Evolutionary conservation across 139 green algal genomes (phyloP).

Genomic region (Desmodesmus armatus): DNA sequence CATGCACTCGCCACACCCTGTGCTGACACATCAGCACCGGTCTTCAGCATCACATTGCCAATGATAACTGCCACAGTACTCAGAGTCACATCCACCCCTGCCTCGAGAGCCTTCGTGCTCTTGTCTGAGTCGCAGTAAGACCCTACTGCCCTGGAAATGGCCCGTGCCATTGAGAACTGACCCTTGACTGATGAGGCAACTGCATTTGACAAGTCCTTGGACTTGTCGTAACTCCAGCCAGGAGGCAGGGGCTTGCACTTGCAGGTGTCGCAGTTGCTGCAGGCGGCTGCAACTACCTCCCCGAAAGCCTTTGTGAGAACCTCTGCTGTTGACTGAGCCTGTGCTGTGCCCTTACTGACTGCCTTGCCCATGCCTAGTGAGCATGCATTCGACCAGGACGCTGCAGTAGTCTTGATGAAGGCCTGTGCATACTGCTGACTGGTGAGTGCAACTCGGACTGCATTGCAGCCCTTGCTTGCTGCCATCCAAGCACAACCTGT

Average conservation of each 20-base stretch:
- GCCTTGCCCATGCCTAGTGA: constrained; percentile 37
- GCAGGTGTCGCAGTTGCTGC: constrained; percentile 40
- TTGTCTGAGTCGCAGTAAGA: constrained; percentile 40
- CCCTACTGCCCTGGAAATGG: constrained; percentile 18
- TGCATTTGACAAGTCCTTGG: constrained; percentile 16
- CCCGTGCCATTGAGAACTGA: constrained; percentile 39
- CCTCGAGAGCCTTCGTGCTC: constrained; percentile 11
- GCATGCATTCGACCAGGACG: constrained; percentile 42
- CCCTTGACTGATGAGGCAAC: constrained; percentile 25
- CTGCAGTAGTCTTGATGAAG: constrained; percentile 44
- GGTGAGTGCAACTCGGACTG: constrained; percentile 12
- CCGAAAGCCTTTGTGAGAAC: constrained; percentile 33
- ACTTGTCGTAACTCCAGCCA: constrained; percentile 36
- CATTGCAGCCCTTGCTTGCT: constrained; percentile 42
- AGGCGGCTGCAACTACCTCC: constrained; percentile 35
- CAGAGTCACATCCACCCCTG: constrained; percentile 33
- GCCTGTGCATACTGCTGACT: constrained; percentile 38
- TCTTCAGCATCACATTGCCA: constrained; percentile 40
- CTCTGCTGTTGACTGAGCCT: constrained; percentile 28
- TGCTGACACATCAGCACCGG: background rate
- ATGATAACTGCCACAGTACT: constrained; percentile 44
- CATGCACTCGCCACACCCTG: constrained; percentile 31
- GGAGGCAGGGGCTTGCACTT: constrained; percentile 45
- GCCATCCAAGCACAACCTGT: constrained; percentile 37
- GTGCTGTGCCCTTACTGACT: constrained; percentile 4